phyloP scores from a whole-genome alignment of 2,329 filamentous ascomycete species.

The Alternaria dauci region DNA sequence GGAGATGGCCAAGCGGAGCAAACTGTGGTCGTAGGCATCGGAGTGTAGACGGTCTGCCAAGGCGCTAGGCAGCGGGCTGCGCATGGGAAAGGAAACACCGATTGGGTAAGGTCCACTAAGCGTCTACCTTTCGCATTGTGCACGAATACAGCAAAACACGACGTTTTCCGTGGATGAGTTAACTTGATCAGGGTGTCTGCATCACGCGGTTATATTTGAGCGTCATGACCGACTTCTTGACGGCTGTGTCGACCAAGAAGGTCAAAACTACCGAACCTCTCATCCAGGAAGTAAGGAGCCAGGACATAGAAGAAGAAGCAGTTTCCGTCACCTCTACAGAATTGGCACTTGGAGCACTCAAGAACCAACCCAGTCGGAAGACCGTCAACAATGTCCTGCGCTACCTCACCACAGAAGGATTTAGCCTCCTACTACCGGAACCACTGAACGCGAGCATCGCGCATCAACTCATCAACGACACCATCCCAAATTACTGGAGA shows the following conservation, averaged over 20 bases:
- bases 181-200: background rate
- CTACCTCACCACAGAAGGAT: constrained; percentile 59
- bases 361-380: constrained; percentile 68
- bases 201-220: background rate
- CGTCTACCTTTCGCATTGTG: constrained; percentile 3
- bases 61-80: constrained; percentile 31
- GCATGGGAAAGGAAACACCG: constrained; percentile 33
- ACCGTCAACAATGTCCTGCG: constrained; percentile 62
- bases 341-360: constrained; percentile 68
- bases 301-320: constrained; percentile 19
- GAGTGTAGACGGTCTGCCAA: constrained; percentile 28
- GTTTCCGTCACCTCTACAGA: constrained; percentile 43
- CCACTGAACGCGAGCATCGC: constrained; percentile 78
- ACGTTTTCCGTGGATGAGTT: background rate
- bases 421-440: constrained; percentile 69
- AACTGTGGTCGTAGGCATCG: constrained; percentile 36
- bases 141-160: background rate
- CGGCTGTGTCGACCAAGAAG: constrained; percentile 55
- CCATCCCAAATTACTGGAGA: constrained; percentile 84
- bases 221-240: constrained; percentile 60
- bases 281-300: constrained; percentile 23
- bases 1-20: constrained; percentile 21
- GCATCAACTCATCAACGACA: constrained; percentile 75
- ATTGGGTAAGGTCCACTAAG: constrained; percentile 15
- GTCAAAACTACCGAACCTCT: constrained; percentile 25